phyloP scores from a whole-genome alignment of 192 early-diverging fungal genomes.

The Jimgerdemannia flammicorona region DNA sequence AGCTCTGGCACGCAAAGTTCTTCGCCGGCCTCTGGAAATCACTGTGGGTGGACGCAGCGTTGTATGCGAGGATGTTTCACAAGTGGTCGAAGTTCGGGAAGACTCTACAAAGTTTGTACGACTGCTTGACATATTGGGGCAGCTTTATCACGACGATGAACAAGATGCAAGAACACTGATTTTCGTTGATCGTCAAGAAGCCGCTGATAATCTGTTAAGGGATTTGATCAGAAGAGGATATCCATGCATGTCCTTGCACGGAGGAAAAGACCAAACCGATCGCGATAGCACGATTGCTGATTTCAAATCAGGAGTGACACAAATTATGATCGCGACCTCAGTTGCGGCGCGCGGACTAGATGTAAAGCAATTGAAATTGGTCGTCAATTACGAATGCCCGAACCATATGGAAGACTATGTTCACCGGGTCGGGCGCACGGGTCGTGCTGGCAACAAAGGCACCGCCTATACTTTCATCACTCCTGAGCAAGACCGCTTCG shows the following conservation, averaged over 20 bases:
- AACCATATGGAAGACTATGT: conserved; percentile 99
- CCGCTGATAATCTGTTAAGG: conserved; percentile 84
- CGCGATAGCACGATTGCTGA: conserved; percentile 91
- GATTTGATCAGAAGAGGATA: conserved; percentile 84
- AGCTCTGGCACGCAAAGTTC: conserved; percentile 87
- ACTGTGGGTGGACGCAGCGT: conserved; percentile 92
- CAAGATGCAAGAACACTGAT: conserved; percentile 73
- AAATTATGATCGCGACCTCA: conserved; percentile 93
- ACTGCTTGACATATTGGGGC: conserved; percentile 83
- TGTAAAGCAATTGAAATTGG: conserved; percentile 88
- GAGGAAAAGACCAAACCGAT: conserved; percentile 91
- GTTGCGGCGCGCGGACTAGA: conserved; percentile 95
- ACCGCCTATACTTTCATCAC: conserved; percentile 96
- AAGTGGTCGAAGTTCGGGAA: conserved; percentile 85
- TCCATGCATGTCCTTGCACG: conserved; percentile 88
- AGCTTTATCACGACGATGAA: conserved; percentile 66
- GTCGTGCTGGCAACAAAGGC: conserved; percentile 97
- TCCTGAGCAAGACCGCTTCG: conserved; percentile 90
- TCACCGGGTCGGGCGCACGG: conserved; percentile 96
- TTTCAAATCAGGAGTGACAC: conserved; percentile 87
- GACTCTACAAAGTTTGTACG: conserved; percentile 85
- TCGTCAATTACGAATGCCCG: conserved; percentile 96
- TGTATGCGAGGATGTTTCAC: conserved; percentile 82
- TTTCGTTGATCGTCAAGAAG: conserved; percentile 96
- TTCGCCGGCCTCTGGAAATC: conserved; percentile 89